Evolutionary conservation across 441 rosid species (phyloP), one percentile per base, ranked within the genome.

Genomic region (Gossypium gossypioides): DNA sequence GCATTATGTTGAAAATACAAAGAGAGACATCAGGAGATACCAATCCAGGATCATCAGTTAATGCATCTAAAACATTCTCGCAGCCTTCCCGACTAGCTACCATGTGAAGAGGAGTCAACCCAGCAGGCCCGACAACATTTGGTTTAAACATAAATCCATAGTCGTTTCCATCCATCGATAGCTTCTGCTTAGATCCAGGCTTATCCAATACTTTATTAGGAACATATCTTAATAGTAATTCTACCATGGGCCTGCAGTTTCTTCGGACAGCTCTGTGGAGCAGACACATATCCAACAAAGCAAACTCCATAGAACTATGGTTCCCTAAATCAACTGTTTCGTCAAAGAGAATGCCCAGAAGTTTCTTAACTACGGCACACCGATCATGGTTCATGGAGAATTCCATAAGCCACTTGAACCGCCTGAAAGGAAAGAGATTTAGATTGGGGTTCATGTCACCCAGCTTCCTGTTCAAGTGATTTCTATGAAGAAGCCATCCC

Each of bases 51-150:
- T 87, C 91, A 29, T 84, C 75, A 10, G 86, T 87, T 37, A 87
- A 76, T 72, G 91, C 88, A 72, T 85, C 89, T 82, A 87, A 44
- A 70, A 87, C 78, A 29, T 74, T 55, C 76, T 85, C 89, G n/a
- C 79, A 82, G n/a, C 78, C 84, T 44, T 75, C 83, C 57, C 9
- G 73, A 77, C 86, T 78, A 18, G 89, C 87, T 21, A 86, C 91
- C 24, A 85, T 52, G 51, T 85, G 91, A 82, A 87, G 91, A 48
- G 91, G 91, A 72, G 91, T 87, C 83, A 85, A 81, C 44, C 88
- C 87, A 19, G 78, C 85, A 21, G 88, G 87, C 18, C 86, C 89
- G 16, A 69, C 71, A 72, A 72, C 74, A 81, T 85, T 76, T 0
- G 87, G 86, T 58, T 69, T 82, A 67, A 87, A 87, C 18, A 82